Base-by-base conservation (phyloP, 2,329 filamentous ascomycete genomes). In the Venturia nashicola region DNA sequence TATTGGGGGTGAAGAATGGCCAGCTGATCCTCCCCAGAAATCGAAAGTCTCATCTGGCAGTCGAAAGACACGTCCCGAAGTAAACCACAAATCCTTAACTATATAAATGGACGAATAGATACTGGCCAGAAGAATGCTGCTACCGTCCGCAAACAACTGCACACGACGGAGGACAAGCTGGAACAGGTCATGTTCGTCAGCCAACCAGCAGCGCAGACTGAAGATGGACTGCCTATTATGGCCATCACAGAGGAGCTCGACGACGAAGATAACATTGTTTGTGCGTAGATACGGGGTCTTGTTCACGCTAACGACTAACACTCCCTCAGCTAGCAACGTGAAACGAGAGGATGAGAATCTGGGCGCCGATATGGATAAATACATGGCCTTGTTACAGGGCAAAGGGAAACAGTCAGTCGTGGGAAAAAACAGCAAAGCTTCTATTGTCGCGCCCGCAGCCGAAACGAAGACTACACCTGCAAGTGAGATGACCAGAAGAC, bases 81-180 rank as follows among this genome's bases (percentile, higher is more conserved):
- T 55, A 78, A 79, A 65, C 77, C 81, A 61, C 86, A 92, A 71
- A 83, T 94, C 65, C 72, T 87, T 66, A 83, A 83, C 69, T 75
- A 89, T 32, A 81, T 96, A 55, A 82, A 83, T 27, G 86, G 90
- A 65, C 84, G 94, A 51, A 84, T 96, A 72, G 92, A 97, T 73
- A 97, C 72, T 74, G 69, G 69, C 65, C 84, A 86, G 70, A 86
- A 88, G 72, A 97, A 96, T 74, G 83, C 93, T 63, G 76, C 81
- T 60, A 88, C 85, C 0, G 78, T 96, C 64, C 83, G 88, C 71
- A 91, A 88, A 71, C 86, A 91, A 69, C 78, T 95, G 23, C 82
- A 85, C 65, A 75, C 79, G 1, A 85, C 85, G 7, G 86, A 96
- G 73, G 82, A 86, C 66, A 88, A 88, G 70, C 77, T 93, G 60